Conservation (phyloP, 495 filamentous ascomycete species). For the Aspergillus nanangensis region DNA sequence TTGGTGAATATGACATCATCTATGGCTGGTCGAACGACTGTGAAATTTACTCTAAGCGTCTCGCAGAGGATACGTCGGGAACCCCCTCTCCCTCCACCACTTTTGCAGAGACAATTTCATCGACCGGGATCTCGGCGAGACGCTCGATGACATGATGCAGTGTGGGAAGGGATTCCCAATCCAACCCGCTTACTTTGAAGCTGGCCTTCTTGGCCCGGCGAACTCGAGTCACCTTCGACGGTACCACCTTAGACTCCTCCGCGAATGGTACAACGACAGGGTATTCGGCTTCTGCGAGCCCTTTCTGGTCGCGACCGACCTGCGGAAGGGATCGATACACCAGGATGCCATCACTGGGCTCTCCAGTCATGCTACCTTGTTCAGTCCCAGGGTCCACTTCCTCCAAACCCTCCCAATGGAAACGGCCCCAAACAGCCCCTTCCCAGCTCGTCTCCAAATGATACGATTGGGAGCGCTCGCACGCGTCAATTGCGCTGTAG, state of each 20-base stretch:
- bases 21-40: neutral
- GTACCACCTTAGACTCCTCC: constrained; percentile 28
- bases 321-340: constrained; percentile 44
- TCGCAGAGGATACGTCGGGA: constrained; percentile 38
- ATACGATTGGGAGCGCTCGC: constrained; percentile 30
- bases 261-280: constrained; percentile 37
- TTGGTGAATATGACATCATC: neutral
- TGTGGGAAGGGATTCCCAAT: constrained; percentile 49
- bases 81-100: constrained; percentile 48
- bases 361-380: constrained; percentile 24
- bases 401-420: constrained; percentile 34
- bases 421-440: constrained; percentile 39
- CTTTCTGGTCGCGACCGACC: constrained; percentile 31
- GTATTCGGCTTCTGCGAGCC: constrained; percentile 37
- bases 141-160: constrained; percentile 48
- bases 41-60: constrained; percentile 30
- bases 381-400: constrained; percentile 24
- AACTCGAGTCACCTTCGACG: constrained; percentile 26
- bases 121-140: constrained; percentile 49
- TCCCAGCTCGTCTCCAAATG: constrained; percentile 42
- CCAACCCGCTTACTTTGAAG: constrained; percentile 38
- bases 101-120: constrained; percentile 47
- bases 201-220: constrained; percentile 34
- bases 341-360: constrained; percentile 35
- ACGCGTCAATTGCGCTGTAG: constrained; percentile 42